Conservation (phyloP, 257 asterid genomes). For the Rubia yunnanensis region DNA sequence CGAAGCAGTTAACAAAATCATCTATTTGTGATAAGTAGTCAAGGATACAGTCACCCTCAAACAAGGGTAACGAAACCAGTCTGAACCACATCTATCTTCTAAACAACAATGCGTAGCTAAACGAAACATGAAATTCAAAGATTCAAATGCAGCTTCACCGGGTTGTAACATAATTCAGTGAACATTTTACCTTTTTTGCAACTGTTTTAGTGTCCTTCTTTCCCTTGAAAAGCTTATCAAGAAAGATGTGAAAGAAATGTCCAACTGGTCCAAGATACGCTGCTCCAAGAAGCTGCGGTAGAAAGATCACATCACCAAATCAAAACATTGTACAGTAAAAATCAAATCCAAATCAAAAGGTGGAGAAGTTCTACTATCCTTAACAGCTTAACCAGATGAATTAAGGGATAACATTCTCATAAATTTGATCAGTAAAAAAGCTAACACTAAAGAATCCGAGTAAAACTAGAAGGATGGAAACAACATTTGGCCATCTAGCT, state of each 20-base stretch:
- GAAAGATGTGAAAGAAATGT: slow-evolving; percentile 66
- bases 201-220: slow-evolving; percentile 76
- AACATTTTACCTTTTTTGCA: slow-evolving; percentile 68
- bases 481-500: neutral
- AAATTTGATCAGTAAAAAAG: neutral
- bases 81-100: neutral
- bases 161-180: neutral
- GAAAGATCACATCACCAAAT: neutral
- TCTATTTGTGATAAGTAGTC: neutral
- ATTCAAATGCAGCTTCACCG: neutral
- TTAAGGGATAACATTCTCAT: neutral
- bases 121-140: neutral
- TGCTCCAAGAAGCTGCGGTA: slow-evolving; percentile 68
- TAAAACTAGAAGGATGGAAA: neutral
- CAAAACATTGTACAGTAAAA: too few relatives aligned
- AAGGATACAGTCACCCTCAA: neutral
- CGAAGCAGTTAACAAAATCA: neutral
- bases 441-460: neutral
- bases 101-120: neutral
- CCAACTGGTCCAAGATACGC: slow-evolving; percentile 93
- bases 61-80: neutral
- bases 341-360: neutral
- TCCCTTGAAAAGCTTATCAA: slow-evolving; percentile 90
- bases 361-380: neutral
- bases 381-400: neutral